These are phyloP conservation scores for Aureobasidium sp. DNA, from an alignment of 2,329 filamentous ascomycete genomes.

Conservation along the genomic window DNA sequence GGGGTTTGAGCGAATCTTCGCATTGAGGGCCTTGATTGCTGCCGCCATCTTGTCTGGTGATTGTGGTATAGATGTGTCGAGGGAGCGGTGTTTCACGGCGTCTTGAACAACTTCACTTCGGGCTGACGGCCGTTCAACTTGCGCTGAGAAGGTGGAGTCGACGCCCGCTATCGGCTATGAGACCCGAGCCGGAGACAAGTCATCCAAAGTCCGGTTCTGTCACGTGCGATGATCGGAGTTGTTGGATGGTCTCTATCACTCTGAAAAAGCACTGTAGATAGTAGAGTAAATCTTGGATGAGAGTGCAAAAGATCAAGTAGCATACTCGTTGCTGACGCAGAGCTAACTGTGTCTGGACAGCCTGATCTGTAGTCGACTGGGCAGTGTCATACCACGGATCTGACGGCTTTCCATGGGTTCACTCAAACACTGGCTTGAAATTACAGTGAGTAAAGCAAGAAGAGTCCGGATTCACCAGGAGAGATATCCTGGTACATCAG, in stretches of 20 bases:
- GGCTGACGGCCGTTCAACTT: not conserved
- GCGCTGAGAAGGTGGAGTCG: not conserved
- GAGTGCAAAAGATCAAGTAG: too few species aligned
- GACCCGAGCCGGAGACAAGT: conserved; percentile 2
- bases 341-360: too few species aligned
- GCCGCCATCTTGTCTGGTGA: conserved; percentile 39
- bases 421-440: too few species aligned
- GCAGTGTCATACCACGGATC: too few species aligned
- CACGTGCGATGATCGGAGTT: not conserved
- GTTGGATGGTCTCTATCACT: not conserved
- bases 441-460: too few species aligned
- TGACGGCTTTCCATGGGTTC: too few species aligned
- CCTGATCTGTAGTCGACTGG: too few species aligned
- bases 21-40: conserved; percentile 48
- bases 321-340: too few species aligned
- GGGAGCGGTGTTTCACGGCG: conserved; percentile 9
- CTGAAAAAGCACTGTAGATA: too few species aligned
- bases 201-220: not conserved
- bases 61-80: conserved; percentile 3
- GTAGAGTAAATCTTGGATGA: too few species aligned
- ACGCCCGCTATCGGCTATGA: conserved; percentile 12
- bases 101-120: conserved; percentile 2
- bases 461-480: too few species aligned
- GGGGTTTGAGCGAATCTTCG: conserved; percentile 45
- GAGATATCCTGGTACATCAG: too few species aligned